Evolutionary conservation across 2,329 filamentous ascomycete genomes (phyloP), one percentile per base, ranked within the genome.

Genomic region (Colletotrichum sp.): DNA sequence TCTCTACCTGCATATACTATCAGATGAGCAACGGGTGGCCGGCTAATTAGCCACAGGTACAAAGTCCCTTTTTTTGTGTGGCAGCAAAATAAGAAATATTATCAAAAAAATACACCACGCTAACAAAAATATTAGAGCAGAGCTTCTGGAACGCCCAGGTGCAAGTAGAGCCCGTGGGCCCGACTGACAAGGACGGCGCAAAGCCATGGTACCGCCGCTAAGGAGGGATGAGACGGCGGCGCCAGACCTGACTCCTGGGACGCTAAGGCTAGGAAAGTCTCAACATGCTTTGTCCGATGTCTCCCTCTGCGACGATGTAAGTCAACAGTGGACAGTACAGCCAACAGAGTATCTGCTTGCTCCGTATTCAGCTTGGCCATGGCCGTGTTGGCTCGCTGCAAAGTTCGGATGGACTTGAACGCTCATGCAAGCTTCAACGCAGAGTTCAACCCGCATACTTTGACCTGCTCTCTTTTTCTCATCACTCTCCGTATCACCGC

Each of bases 211-310:
- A 57, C 57, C 64, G 39, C 55, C 34, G 36, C 69, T 68, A 73
- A 75, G 64, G 71, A 65, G 64, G 64, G 24, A 65, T 73, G 70
- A 73, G 73, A 75, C 73, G 57, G 43, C 73, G 64, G 73, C 70
- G 73, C 48, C 14, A 34, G 63, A 39, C 48, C 66, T n/a, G 30
- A 60, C 39, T 52, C 28, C 55, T 32, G 64, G 64, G 16, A 26
- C 30, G 60, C 59, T 18, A 55, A 10, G 64, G 65, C 24, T 43
- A 39, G 18, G 57, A 32, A 64, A 64, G 43, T 65, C 48, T 57
- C 43, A 39, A 21, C 10, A 13, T 26, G 18, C 66, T 74, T 73
- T 72, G 63, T 52, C 6, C 70, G 43, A 52, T 57, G 55, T 48
- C 26, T 48, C 9, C n/a, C 63, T 72, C 39, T 57, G 34, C 13